phyloP scores from a whole-genome alignment of 108 stramenopile genomes.

The Mayamaea pseudoterrestris region DNA sequence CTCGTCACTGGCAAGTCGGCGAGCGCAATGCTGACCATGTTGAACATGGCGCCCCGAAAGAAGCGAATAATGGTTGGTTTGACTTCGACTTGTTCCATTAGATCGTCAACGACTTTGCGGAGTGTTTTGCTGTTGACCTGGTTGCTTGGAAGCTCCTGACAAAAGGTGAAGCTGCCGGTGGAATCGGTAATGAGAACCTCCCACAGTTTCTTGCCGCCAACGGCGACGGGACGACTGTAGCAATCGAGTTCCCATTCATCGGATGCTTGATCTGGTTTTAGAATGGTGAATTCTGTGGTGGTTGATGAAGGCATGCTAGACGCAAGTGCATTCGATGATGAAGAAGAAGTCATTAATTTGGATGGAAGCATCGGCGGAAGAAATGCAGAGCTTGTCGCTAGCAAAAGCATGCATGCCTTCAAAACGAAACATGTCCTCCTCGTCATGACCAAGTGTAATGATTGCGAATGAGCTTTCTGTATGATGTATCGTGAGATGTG shows the following conservation, averaged over 20 bases:
- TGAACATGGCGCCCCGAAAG: constrained; percentile 96
- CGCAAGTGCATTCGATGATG: no score
- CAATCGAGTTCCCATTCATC: constrained; percentile 86
- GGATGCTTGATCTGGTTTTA: background rate
- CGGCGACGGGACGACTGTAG: constrained; percentile 83
- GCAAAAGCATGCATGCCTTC: no score
- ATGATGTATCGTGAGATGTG: no score
- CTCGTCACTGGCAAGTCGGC: constrained; percentile 70
- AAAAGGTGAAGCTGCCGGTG: constrained; percentile 58
- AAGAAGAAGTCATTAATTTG: no score
- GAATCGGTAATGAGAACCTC: constrained; percentile 89
- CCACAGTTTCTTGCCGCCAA: constrained; percentile 87
- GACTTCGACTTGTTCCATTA: constrained; percentile 62
- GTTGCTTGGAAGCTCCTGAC: constrained; percentile 54
- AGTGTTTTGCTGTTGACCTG: constrained; percentile 90
- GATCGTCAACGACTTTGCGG: constrained; percentile 67
- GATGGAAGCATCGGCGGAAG: no score
- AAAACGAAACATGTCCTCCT: no score
- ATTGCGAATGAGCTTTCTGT: no score
- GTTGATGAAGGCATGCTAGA: no score
- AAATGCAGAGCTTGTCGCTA: no score
- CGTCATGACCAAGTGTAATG: no score
- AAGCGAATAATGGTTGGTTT: constrained; percentile 79
- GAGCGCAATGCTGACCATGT: constrained; percentile 89
- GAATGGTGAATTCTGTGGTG: no score